These are phyloP conservation scores for Cocos nucifera DNA, from an alignment of 176 grass and related monocot genomes.

Conservation along the genomic window DNA sequence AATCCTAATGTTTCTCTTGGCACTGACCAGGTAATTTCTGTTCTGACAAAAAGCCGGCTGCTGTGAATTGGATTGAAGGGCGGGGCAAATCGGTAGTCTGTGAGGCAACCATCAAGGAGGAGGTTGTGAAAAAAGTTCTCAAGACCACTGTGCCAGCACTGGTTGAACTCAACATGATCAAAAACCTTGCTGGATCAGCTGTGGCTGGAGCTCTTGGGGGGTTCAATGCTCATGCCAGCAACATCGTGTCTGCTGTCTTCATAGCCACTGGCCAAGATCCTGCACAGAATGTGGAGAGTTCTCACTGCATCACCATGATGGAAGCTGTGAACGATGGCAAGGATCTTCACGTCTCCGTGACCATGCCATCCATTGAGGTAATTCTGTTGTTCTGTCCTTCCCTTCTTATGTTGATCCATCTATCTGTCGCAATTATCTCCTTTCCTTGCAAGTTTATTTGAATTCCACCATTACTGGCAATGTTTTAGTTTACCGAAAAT, in stretches of 20 bases:
- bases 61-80: constrained; percentile 95
- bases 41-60: constrained; percentile 86
- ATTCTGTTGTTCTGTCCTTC: neutral
- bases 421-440: too few relatives aligned
- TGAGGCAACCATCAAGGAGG: constrained; percentile 84
- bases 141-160: constrained; percentile 79
- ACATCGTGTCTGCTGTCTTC: constrained; percentile 82
- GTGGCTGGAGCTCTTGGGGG: constrained; percentile 87
- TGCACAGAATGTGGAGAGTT: constrained; percentile 94
- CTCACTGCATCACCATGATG: constrained; percentile 95
- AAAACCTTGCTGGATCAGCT: constrained; percentile 90
- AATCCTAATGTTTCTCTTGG: neutral
- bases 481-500: too few relatives aligned
- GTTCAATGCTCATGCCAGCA: constrained; percentile 93
- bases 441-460: too few relatives aligned
- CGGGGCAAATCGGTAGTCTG: constrained; percentile 93
- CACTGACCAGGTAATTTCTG: constrained; percentile 75
- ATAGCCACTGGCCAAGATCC: constrained; percentile 96
- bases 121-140: constrained; percentile 80
- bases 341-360: constrained; percentile 95
- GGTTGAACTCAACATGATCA: constrained; percentile 87
- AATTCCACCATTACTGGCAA: too few relatives aligned
- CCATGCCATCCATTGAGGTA: constrained; percentile 99
- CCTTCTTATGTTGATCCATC: too few relatives aligned
- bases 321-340: constrained; percentile 71